These are phyloP conservation scores for Ophiostoma novo-ulmi DNA, from an alignment of 2,329 filamentous ascomycete species.

Conservation along the genomic window DNA sequence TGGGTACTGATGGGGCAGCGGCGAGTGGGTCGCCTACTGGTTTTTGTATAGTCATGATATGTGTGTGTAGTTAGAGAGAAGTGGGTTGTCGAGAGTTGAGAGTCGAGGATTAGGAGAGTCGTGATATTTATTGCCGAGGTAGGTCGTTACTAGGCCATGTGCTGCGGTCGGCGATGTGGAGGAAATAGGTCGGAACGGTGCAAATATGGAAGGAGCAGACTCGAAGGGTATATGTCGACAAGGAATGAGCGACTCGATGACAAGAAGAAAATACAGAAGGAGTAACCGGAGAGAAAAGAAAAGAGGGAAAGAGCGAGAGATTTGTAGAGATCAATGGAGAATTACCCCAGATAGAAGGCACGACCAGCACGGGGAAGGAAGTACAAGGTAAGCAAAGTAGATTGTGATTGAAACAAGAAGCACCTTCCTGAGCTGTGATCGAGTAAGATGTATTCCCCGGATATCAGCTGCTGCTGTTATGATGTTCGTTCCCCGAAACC, in stretches of 20 bases:
- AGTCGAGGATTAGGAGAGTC: not conserved
- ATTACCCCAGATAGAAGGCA: conserved; percentile 19
- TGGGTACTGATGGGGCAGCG: conserved; percentile 4
- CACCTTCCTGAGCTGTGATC: not conserved
- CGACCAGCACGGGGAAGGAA: not conserved
- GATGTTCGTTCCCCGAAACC: not conserved
- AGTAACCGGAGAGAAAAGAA: not conserved
- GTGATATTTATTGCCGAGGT: not conserved
- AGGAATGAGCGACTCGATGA: not conserved
- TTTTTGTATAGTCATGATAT: conserved; percentile 21
- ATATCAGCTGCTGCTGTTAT: not conserved
- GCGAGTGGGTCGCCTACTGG: conserved; percentile 11
- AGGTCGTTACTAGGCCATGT: not conserved
- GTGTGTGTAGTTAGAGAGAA: not conserved
- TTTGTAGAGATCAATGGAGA: not conserved
- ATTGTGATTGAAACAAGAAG: no score
- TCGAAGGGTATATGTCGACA: not conserved
- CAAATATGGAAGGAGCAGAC: not conserved
- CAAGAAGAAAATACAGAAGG: not conserved
- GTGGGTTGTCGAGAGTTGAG: not conserved
- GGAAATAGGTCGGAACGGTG: not conserved
- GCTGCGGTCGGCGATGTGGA: not conserved
- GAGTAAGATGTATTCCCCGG: conserved; percentile 7
- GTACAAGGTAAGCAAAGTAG: no score
- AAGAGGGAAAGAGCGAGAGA: not conserved